phyloP scores from a whole-genome alignment of 768 basidiomycete species.

The Lentinula raphanica region DNA sequence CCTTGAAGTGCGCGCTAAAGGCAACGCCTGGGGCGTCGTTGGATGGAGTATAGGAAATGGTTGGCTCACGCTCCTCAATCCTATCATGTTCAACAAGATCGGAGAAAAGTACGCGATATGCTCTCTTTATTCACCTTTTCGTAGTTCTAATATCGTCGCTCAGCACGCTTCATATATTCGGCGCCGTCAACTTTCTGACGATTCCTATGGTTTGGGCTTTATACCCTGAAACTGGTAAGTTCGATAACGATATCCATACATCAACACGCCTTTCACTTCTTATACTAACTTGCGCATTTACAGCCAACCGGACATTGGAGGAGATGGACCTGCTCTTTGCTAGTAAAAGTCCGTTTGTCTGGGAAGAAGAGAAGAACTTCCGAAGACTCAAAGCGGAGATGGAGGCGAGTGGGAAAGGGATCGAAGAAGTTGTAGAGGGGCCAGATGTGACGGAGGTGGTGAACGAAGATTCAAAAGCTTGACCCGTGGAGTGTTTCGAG shows the following conservation, averaged over 20 bases:
- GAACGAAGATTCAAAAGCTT: not conserved
- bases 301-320: slow-evolving; percentile 38
- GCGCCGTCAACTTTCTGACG: slow-evolving; percentile 35
- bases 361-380: slow-evolving; percentile 38
- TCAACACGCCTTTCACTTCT: no score
- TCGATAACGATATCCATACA: not conserved
- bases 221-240: slow-evolving; percentile 33
- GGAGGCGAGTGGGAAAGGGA: slow-evolving; percentile 17
- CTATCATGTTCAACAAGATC: slow-evolving; percentile 38
- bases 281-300: not conserved
- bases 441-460: not conserved
- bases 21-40: slow-evolving; percentile 41
- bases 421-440: slow-evolving; percentile 13
- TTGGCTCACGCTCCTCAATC: slow-evolving; percentile 39
- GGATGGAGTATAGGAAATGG: slow-evolving; percentile 40
- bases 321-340: slow-evolving; percentile 42
- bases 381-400: slow-evolving; percentile 29
- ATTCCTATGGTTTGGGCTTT: slow-evolving; percentile 41
- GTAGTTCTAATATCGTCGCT: not conserved
- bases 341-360: slow-evolving; percentile 39
- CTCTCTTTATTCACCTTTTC: not conserved
- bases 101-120: slow-evolving; percentile 25
- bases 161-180: slow-evolving; percentile 41
- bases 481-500: no score
- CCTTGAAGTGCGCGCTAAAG: slow-evolving; percentile 38